Evolutionary conservation across 2,329 filamentous ascomycete genomes (phyloP), one percentile per base, ranked within the genome.

Genomic region (Uncinocarpus reesii): DNA sequence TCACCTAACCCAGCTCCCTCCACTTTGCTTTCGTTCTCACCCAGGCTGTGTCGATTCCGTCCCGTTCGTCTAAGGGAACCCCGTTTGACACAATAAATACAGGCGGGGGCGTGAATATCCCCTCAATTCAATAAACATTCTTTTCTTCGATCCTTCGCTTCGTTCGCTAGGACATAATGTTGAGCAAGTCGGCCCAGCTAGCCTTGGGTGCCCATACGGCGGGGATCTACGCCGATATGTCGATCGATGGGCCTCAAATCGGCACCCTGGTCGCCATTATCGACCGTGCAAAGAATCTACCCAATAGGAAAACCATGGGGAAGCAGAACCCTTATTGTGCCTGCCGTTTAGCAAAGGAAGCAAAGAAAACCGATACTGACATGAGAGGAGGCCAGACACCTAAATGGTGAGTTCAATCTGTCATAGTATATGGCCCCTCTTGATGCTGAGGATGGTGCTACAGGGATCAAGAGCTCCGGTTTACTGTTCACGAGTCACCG

Each of bases 251-350:
- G 1, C 90, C 92, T 2, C 76, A 86, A 52, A 95, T 98, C 60
- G 92, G 92, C 57, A 96, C 89, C 1, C 74, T 98, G 57, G 87
- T 98, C 40, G 78, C 88, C 49, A 83, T 98, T 59, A 80, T 96
- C 60, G 92, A 98, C 70, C 79, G 89, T 57, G 92, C 89, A 45
- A 96, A 95, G 78, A 98, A 98, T 65, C 71, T 98, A 57, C 92
- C 92, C 43, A 98, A 98, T 69, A 74, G 88, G 58, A 94, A 94
- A 73, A 92, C 88, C 4, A 95, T 98, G 74, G 92, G 92, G 48
- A 98, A 98, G 70, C 92, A 98, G 71, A 89, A 96, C 64, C 90
- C 92, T 0, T 98, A 96, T 67, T 95, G 89, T 68, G 92, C 92
- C 31, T 89, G 88, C 26, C 77, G 92, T 47, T 71, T 98, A 38